Percentiles rank a stretch among this genome's conserved stretches.
These are phyloP conservation scores for Royoungia palumana DNA, from an alignment of 768 basidiomycete species.

Conservation along the genomic window DNA sequence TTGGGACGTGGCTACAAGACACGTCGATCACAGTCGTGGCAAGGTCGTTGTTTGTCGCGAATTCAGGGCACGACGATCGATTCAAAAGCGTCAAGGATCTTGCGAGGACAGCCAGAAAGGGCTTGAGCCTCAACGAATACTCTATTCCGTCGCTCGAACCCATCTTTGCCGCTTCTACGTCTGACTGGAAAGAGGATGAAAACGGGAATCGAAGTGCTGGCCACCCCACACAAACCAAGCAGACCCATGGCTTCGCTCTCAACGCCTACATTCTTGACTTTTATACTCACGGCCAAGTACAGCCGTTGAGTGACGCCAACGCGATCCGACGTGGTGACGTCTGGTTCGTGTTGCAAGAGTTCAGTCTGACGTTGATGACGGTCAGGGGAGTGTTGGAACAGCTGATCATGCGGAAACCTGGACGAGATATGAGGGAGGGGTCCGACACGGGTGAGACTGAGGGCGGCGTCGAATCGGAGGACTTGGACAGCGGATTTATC, in stretches of 20 bases:
- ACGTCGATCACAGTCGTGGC: constrained; percentile 38
- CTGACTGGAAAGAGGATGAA: neutral
- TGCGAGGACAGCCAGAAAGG: constrained; percentile 45
- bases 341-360: constrained; percentile 65
- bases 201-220: neutral
- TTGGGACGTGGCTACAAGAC: constrained; percentile 36
- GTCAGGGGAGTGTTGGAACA: constrained; percentile 50
- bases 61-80: constrained; percentile 59
- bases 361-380: constrained; percentile 46
- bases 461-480: constrained; percentile 7
- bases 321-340: constrained; percentile 58
- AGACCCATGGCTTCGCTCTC: constrained; percentile 31
- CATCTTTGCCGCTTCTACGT: constrained; percentile 29
- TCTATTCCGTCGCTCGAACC: constrained; percentile 54
- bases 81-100: constrained; percentile 54
- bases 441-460: constrained; percentile 14
- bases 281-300: constrained; percentile 59
- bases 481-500: constrained; percentile 35
- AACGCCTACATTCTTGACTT: constrained; percentile 72
- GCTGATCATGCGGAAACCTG: constrained; percentile 34
- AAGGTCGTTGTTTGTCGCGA: constrained; percentile 64
- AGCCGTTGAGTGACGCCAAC: constrained; percentile 48
- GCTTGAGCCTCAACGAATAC: constrained; percentile 55
- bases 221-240: neutral
- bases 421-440: constrained; percentile 10